Percentiles rank a stretch among this genome's conserved stretches.
Evolutionary conservation across 1,139 yeast species (phyloP).

Genomic region (Lipomyces yarrowii): DNA sequence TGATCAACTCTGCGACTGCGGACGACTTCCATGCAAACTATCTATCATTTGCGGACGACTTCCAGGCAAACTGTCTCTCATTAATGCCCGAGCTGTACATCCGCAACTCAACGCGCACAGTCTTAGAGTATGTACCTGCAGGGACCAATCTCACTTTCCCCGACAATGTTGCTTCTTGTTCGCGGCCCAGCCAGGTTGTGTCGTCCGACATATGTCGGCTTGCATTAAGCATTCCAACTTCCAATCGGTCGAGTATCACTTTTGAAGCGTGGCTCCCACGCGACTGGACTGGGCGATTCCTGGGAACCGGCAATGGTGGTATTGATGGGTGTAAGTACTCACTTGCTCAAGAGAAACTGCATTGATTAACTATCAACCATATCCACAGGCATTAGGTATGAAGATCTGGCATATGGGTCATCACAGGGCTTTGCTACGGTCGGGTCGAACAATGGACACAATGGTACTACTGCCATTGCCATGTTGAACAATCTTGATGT

Average conservation of each 20-base stretch:
- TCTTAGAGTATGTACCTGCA: slow-evolving; percentile 9
- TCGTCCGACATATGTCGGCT: slow-evolving; percentile 11
- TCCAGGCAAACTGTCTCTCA: slow-evolving; percentile 13
- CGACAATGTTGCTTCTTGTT: slow-evolving; percentile 11
- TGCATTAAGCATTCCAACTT: slow-evolving; percentile 11
- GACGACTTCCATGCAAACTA: too few relatives aligned
- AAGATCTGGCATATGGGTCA: slow-evolving; percentile 15
- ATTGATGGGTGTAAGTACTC: slow-evolving; percentile 13
- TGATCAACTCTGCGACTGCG: background rate
- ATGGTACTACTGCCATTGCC: slow-evolving; percentile 5
- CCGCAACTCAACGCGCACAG: slow-evolving; percentile 10
- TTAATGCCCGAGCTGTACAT: slow-evolving; percentile 6
- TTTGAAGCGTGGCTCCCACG: slow-evolving; percentile 15
- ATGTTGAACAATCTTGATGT: slow-evolving; percentile 6
- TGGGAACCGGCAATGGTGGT: slow-evolving; percentile 16
- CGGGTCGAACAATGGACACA: slow-evolving; percentile 17
- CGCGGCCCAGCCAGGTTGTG: slow-evolving; percentile 10
- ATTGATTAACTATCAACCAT: background rate
- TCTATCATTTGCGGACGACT: background rate
- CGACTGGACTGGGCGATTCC: slow-evolving; percentile 9
- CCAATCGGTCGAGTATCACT: slow-evolving; percentile 10
- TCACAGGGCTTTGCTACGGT: slow-evolving; percentile 12
- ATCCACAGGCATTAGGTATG: slow-evolving; percentile 9
- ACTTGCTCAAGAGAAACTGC: background rate
- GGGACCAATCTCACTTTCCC: slow-evolving; percentile 9